These are phyloP conservation scores for Chalciporus sphaerocephalus DNA, from an alignment of 768 basidiomycete species.

Conservation along the genomic window DNA sequence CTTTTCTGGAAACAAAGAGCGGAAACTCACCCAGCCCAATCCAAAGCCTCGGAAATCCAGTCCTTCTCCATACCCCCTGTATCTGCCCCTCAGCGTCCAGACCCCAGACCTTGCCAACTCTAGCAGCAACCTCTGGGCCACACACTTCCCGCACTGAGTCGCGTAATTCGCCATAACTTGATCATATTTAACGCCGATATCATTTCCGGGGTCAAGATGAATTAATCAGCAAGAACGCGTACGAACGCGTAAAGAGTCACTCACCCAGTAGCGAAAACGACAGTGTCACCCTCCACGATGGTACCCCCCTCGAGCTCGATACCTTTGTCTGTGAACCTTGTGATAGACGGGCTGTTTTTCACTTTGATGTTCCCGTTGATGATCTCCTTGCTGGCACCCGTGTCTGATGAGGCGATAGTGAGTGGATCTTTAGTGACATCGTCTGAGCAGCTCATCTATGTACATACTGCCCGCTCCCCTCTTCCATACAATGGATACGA, in stretches of 20 bases:
- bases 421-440: neutral
- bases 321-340: slow-evolving; percentile 26
- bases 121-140: slow-evolving; percentile 41
- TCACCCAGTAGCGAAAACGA: slow-evolving; percentile 35
- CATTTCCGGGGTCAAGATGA: neutral
- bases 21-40: slow-evolving; percentile 20
- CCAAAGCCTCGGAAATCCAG: slow-evolving; percentile 35
- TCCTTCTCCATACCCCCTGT: slow-evolving; percentile 36
- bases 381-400: slow-evolving; percentile 43
- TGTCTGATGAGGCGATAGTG: slow-evolving; percentile 21
- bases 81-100: slow-evolving; percentile 63
- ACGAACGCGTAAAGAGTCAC: neutral
- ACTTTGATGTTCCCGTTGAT: slow-evolving; percentile 49
- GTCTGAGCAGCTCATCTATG: slow-evolving; percentile 28
- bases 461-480: slow-evolving; percentile 38
- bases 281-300: slow-evolving; percentile 24
- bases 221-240: neutral
- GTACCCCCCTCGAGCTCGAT: slow-evolving; percentile 29
- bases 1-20: neutral
- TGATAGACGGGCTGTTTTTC: slow-evolving; percentile 35
- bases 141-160: slow-evolving; percentile 40
- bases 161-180: slow-evolving; percentile 44
- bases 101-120: slow-evolving; percentile 59
- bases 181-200: neutral
- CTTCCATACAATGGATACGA: slow-evolving; percentile 28